Percentiles rank a stretch among this genome's conserved stretches.
Evolutionary conservation across 345 rosid genomes (phyloP).

Genomic region (Melaleuca alternifolia): DNA sequence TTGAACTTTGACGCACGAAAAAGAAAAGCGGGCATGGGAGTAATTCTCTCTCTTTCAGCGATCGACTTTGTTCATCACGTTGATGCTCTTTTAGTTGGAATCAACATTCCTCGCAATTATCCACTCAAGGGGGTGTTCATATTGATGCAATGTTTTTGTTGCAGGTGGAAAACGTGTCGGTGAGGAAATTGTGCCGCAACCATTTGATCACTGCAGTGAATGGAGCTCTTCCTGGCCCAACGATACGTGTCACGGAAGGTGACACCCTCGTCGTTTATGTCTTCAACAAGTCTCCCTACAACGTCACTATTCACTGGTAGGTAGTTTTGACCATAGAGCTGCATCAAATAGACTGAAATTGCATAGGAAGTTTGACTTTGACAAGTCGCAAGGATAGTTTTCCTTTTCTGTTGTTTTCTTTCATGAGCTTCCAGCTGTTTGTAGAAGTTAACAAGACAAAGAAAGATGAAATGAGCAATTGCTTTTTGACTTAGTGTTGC

Average conservation of each 20-base stretch:
- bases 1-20: neutral
- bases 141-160: neutral
- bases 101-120: too few relatives aligned
- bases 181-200: slow-evolving; percentile 41
- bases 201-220: slow-evolving; percentile 65
- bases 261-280: slow-evolving; percentile 72
- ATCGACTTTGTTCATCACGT: neutral
- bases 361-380: neutral
- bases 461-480: neutral
- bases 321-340: neutral
- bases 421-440: neutral
- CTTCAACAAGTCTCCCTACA: slow-evolving; percentile 69
- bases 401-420: neutral
- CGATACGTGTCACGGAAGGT: slow-evolving; percentile 47
- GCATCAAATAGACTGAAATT: neutral
- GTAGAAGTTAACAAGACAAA: neutral
- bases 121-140: too few relatives aligned
- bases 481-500: neutral
- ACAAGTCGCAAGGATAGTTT: neutral
- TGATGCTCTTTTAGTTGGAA: too few relatives aligned
- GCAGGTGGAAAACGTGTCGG: slow-evolving; percentile 62
- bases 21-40: neutral
- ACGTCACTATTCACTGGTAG: slow-evolving; percentile 85
- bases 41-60: neutral
- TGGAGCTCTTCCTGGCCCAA: slow-evolving; percentile 75